A percentile compares a stretch with the other conserved stretches of the same genome.
Conservation (phyloP, 192 early-diverging fungal species). For the Backusella westeae region DNA sequence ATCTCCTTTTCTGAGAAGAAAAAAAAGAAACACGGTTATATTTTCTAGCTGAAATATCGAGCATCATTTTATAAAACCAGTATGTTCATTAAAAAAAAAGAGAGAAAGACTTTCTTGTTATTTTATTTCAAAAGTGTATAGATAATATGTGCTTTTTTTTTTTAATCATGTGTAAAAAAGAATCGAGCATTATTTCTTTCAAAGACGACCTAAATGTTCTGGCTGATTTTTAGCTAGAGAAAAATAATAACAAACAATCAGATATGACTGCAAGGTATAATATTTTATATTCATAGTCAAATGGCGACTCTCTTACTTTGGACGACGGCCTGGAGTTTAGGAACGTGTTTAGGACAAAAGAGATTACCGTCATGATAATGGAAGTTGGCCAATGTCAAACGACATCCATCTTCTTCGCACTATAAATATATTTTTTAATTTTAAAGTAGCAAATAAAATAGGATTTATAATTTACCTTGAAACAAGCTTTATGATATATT, state of each 20-base stretch:
- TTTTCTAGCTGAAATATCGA: neutral
- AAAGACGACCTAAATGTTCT: slow-evolving; percentile 10
- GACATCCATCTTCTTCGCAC: slow-evolving; percentile 23
- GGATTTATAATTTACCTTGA: slow-evolving; percentile 7
- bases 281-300: neutral
- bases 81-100: neutral
- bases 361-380: slow-evolving; percentile 10
- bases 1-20: slow-evolving; percentile 9
- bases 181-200: neutral
- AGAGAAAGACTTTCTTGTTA: neutral
- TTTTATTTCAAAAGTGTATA: neutral
- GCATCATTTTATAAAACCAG: neutral
- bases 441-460: neutral
- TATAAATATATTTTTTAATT: neutral
- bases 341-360: slow-evolving; percentile 27
- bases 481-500: slow-evolving; percentile 15
- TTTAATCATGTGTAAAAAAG: neutral
- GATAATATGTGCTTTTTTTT: neutral
- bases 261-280: neutral
- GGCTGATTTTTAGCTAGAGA: slow-evolving; percentile 3
- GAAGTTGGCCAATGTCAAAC: slow-evolving; percentile 27
- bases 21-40: neutral
- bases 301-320: slow-evolving; percentile 1
- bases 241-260: neutral
- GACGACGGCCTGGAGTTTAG: slow-evolving; percentile 20